Evolutionary conservation across 2,329 filamentous ascomycete genomes (phyloP).

Genomic region (Aspergillus quadrilineatus): DNA sequence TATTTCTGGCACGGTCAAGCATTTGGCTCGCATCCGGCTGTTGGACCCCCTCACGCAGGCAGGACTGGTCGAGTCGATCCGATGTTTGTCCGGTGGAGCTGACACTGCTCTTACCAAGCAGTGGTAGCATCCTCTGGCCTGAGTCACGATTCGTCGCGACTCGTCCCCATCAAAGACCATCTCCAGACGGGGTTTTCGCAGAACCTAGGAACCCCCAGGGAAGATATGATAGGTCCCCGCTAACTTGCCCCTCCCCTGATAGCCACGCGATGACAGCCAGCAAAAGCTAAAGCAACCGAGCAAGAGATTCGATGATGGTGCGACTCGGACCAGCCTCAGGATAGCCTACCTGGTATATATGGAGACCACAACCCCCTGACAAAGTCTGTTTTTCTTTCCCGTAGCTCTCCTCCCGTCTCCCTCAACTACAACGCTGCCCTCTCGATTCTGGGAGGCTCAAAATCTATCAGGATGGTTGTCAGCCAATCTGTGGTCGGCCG

Average conservation of each 20-base stretch:
- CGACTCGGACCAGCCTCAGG: not conserved
- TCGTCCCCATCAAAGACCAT: not conserved
- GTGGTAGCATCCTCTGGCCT: not conserved
- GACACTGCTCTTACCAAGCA: too few species aligned
- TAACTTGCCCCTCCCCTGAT: not conserved
- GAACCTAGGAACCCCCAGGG: not conserved
- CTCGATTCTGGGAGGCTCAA: not conserved
- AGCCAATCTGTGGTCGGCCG: conserved; percentile 43
- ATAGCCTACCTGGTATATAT: not conserved
- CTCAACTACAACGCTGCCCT: not conserved
- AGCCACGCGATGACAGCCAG: not conserved
- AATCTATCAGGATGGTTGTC: conserved; percentile 20
- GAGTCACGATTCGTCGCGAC: not conserved
- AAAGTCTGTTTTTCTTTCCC: not conserved
- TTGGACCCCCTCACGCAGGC: too few species aligned
- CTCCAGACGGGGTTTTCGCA: not conserved
- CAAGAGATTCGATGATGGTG: not conserved
- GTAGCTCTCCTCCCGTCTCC: not conserved
- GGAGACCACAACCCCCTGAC: not conserved
- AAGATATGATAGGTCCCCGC: not conserved
- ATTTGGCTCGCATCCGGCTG: too few species aligned
- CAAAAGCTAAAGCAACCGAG: not conserved
- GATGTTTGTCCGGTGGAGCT: too few species aligned
- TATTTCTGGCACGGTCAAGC: not conserved
- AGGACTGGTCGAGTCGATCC: too few species aligned